phyloP scores from a whole-genome alignment of 176 grass and related monocot species.

The Olyra latifolia region DNA sequence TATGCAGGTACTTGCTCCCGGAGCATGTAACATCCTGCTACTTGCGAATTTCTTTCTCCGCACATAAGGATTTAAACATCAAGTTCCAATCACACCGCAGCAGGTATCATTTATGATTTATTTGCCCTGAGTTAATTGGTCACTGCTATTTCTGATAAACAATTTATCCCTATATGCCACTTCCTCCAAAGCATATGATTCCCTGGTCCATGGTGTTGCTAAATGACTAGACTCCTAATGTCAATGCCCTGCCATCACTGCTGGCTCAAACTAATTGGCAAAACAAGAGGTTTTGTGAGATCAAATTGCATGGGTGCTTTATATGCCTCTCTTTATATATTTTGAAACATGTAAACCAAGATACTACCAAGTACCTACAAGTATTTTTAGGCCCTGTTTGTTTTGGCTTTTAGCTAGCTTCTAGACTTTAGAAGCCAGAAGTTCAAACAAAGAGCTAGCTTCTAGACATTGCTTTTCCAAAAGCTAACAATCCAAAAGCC shows the following conservation, averaged over 20 bases:
- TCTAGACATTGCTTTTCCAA: too few species aligned
- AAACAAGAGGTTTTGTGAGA: background rate
- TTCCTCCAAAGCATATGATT: conserved; percentile 18
- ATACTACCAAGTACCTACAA: background rate
- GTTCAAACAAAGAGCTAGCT: too few species aligned
- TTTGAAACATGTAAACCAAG: background rate
- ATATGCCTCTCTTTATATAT: background rate
- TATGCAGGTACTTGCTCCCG: conserved; percentile 76
- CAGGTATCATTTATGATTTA: conserved; percentile 51
- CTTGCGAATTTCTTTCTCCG: conserved; percentile 89
- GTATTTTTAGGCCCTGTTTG: too few species aligned
- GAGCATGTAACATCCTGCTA: conserved; percentile 79
- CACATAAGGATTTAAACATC: conserved; percentile 92
- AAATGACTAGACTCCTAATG: background rate
- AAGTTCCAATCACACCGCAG: conserved; percentile 97
- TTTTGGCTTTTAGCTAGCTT: too few species aligned
- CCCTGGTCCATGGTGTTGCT: conserved; percentile 25
- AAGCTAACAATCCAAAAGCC: too few species aligned
- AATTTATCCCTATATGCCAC: background rate
- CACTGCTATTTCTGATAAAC: background rate
- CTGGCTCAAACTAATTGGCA: conserved; percentile 5
- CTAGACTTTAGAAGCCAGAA: too few species aligned
- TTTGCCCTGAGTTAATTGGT: conserved; percentile 1
- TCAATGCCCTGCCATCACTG: background rate
- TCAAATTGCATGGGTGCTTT: background rate